Conservation (phyloP, 345 rosid genomes). For the Bruguiera sexangula region DNA sequence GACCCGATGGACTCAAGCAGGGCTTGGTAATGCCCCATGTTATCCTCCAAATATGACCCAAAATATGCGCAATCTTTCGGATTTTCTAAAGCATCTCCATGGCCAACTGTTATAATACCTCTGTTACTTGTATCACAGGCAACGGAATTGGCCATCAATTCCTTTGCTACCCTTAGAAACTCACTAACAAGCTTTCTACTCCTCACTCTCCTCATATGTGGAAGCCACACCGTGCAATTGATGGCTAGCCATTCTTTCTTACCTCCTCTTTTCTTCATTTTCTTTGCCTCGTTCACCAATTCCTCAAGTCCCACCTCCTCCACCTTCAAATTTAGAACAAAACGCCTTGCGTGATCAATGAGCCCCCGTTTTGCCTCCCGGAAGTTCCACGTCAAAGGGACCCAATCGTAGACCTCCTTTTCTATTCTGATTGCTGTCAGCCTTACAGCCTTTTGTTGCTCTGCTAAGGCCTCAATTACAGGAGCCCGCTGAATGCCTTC, state of each 20-base stretch:
- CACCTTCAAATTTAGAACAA: constrained; percentile 29
- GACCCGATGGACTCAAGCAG: constrained; percentile 40
- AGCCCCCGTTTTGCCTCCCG: constrained; percentile 31
- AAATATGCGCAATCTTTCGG: constrained; percentile 18
- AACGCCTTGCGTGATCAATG: constrained; percentile 20
- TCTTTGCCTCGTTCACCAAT: constrained; percentile 26
- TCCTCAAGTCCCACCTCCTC: constrained; percentile 36
- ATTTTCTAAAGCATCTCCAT: constrained; percentile 33
- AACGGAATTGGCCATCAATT: constrained; percentile 3
- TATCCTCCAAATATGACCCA: constrained; percentile 35
- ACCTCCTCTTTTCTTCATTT: constrained; percentile 22
- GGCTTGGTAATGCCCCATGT: constrained; percentile 32
- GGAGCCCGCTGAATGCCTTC: constrained; percentile 56
- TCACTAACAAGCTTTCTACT: constrained; percentile 28
- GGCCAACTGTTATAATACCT: constrained; percentile 37
- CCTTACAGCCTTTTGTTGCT: constrained; percentile 21
- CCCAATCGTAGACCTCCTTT: constrained; percentile 18
- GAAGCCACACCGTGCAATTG: constrained; percentile 49
- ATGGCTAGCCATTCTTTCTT: constrained; percentile 40
- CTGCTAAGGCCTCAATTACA: constrained; percentile 36
- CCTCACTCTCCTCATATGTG: constrained; percentile 39
- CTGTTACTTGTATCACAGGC: not conserved
- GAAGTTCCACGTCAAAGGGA: constrained; percentile 18
- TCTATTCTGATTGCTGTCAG: constrained; percentile 34
- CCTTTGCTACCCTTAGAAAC: constrained; percentile 34